Base-by-base conservation (phyloP, 768 basidiomycete species). In the Termitomyces sp. region DNA sequence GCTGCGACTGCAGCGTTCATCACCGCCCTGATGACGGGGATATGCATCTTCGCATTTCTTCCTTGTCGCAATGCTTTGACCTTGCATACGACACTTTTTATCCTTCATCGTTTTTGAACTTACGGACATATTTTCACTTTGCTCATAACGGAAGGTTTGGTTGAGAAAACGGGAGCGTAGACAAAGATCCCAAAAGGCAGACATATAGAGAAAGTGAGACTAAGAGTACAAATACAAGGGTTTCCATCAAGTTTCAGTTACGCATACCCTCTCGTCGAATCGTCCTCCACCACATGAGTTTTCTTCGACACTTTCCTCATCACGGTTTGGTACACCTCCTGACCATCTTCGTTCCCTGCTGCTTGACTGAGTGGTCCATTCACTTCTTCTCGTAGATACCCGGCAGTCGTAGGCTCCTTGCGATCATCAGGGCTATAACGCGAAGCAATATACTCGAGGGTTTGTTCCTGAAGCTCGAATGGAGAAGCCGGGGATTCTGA, bases 351-450 rank as follows among this genome's bases (percentile, higher is more conserved):
- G 9, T 67, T 68, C n/a, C 71, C 72, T 42, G 63, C 35, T 0
- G 76, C 75, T 23, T 63, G 61, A 6, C 70, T 64, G 5, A 82
- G 69, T 1, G 80, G 80, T 6, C 80, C 80, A 19, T 64, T 61
- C 11, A 82, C 79, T 57, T 75, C 70, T 53, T 82, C 80, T 35
- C 66, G 69, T 41, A 64, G 42, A 53, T 78, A 78, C 37, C 63
- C 62, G 0, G 78, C 75, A 3, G 65, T 70, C 0, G 72, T 75
- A 10, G 74, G 69, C 10, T 56, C 63, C 16, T 59, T 59, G 34
- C 64, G 63, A 19, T 77, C 75, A 37, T 72, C 68, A 1, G 74
- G 71, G 17, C 67, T 62, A 59, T 77, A 76, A 5, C 75, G 72
- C 3, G 71, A 59, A 28, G 63, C 68, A 43, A 80, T 62, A 56